phyloP scores from a whole-genome alignment of 2,329 filamentous ascomycete species.

The Diaporthe aspalathi region DNA sequence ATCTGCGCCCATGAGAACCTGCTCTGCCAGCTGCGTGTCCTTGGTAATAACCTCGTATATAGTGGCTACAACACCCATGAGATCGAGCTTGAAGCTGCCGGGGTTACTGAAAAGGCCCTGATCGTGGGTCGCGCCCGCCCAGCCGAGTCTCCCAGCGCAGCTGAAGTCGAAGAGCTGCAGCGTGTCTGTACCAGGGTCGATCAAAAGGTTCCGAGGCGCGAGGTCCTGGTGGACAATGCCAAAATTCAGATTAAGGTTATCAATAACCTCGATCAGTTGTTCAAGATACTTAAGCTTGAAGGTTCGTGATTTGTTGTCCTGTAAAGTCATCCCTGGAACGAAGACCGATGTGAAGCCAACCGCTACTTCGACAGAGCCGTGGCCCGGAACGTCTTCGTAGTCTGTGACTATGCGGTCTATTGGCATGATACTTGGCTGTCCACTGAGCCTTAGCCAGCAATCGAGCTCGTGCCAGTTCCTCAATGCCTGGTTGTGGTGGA shows the following conservation, averaged over 20 bases:
- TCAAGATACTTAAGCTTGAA: constrained; percentile 52
- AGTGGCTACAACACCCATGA: constrained; percentile 50
- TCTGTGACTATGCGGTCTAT: constrained; percentile 10
- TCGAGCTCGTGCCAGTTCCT: constrained; percentile 29
- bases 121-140: background rate
- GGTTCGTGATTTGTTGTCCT: constrained; percentile 45
- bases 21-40: constrained; percentile 42
- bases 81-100: constrained; percentile 45
- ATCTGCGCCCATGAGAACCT: constrained; percentile 44
- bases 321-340: constrained; percentile 49
- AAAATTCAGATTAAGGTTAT: constrained; percentile 52
- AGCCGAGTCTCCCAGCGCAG: constrained; percentile 33
- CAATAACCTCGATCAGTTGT: constrained; percentile 51
- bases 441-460: constrained; percentile 28
- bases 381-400: background rate
- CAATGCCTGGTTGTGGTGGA: background rate
- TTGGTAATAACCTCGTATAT: constrained; percentile 50
- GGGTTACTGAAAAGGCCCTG: constrained; percentile 10
- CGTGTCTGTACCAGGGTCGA: constrained; percentile 49
- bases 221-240: constrained; percentile 55
- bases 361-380: constrained; percentile 7
- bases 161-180: constrained; percentile 54
- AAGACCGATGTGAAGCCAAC: constrained; percentile 46
- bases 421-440: constrained; percentile 22
- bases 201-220: constrained; percentile 51